Base-by-base conservation (phyloP, 805 yeast genomes). In the Jamesozyma spencerorum region DNA sequence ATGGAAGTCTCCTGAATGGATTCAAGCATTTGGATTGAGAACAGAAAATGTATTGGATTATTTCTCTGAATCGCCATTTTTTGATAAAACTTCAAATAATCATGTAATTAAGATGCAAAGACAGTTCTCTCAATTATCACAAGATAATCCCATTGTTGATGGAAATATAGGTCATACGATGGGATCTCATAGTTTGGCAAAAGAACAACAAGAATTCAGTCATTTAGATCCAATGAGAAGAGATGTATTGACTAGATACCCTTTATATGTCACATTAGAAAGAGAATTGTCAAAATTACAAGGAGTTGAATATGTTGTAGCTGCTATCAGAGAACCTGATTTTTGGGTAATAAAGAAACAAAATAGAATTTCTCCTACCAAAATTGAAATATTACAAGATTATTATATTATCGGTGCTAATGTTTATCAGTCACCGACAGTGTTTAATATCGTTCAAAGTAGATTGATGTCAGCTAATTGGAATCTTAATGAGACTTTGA, bases 1-100 rank as follows among this genome's bases (percentile, higher is more conserved):
- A 60, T 92, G 98, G 98, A 77, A 88, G 49, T 81, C 92, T 3
- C 97, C 98, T 1, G 98, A 92, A 61, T 92, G 96, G 94, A 86
- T 92, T 47, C 95, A 87, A 57, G 75, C 80, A 39, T 79, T 79
- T 58, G 97, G 95, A 0, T 72, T 92, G 18, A 72, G 87, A 34
- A 83, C 94, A 0, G 94, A 80, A 39, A 92, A 88, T 56, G 96
- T 92, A 1, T 71, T 92, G 17, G 97, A 92, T 44, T 92, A 92
- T 63, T 88, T 92, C 55, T 70, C 96, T 3, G 85, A 85, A 51
- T 85, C 95, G 2, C 98, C 99, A 1, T 94, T 90, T 64, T 92
- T 84, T 58, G 97, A 90, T 58, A 73, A 97, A 49, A 78, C 94
- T 1, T 83, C 96, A 34, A 92, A 87, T 62, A 92, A 92, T 60